phyloP scores from a whole-genome alignment of 2,329 filamentous ascomycete genomes.

The Colletotrichum sp. region DNA sequence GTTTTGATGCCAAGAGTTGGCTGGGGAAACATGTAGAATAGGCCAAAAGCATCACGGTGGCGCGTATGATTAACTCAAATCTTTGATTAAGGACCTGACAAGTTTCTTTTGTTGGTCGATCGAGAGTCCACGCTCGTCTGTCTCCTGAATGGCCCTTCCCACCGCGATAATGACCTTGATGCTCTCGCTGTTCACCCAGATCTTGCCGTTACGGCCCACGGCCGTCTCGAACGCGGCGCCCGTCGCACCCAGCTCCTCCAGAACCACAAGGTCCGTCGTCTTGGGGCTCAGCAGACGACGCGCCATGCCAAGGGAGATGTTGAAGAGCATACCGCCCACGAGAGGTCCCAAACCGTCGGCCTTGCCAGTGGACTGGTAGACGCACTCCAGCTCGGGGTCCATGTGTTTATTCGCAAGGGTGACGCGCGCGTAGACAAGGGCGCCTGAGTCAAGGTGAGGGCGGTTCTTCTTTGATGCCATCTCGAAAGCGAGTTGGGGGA shows the following conservation, averaged over 20 bases:
- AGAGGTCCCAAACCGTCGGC: constrained; percentile 86
- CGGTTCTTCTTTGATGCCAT: constrained; percentile 90
- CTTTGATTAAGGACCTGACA: constrained; percentile 70
- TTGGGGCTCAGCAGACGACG: constrained; percentile 74
- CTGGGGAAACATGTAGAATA: constrained; percentile 15
- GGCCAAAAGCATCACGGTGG: constrained; percentile 15
- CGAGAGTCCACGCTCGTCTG: constrained; percentile 71
- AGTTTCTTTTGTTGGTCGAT: constrained; percentile 74
- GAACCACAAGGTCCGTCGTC: constrained; percentile 67
- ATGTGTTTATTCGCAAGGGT: constrained; percentile 79
- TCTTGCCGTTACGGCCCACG: constrained; percentile 87
- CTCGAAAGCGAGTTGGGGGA: constrained; percentile 93
- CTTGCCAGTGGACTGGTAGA: constrained; percentile 85
- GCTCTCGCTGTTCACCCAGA: constrained; percentile 88
- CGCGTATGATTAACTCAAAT: constrained; percentile 46
- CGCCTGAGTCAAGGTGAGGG: constrained; percentile 75
- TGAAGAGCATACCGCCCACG: constrained; percentile 84
- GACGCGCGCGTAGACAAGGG: constrained; percentile 89
- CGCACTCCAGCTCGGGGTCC: constrained; percentile 90
- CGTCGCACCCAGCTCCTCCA: constrained; percentile 78
- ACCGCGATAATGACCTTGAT: constrained; percentile 77
- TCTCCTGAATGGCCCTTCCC: constrained; percentile 77
- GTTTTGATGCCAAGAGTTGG: constrained; percentile 6
- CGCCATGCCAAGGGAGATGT: constrained; percentile 82
- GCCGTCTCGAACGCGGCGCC: constrained; percentile 92